Evolutionary conservation across 2,329 filamentous ascomycete genomes (phyloP).

Genomic region (Fusarium buxicola): DNA sequence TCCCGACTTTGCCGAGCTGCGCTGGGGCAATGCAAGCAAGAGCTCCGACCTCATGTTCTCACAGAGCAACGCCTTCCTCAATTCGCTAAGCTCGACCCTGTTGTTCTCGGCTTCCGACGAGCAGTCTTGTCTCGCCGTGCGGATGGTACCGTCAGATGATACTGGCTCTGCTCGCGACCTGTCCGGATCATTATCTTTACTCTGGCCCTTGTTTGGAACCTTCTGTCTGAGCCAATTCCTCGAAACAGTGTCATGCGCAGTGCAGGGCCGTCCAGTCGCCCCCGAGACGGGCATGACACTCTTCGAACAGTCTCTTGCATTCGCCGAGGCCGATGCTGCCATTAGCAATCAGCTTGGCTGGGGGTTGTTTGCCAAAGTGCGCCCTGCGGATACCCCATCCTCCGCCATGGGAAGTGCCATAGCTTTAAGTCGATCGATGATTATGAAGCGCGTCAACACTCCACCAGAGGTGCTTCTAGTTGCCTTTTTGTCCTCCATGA

Average conservation of each 20-base stretch:
- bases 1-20: constrained; percentile 74
- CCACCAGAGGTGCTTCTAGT: constrained; percentile 90
- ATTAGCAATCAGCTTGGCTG: constrained; percentile 83
- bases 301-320: constrained; percentile 95
- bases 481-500: constrained; percentile 87
- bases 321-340: constrained; percentile 93
- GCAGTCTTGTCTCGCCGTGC: constrained; percentile 78
- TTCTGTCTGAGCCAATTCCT: constrained; percentile 84
- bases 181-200: constrained; percentile 80
- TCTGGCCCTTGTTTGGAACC: constrained; percentile 81
- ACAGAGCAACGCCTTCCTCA: constrained; percentile 75
- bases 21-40: constrained; percentile 76
- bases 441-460: constrained; percentile 85
- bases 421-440: constrained; percentile 70
- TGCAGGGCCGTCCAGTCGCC: constrained; percentile 83
- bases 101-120: constrained; percentile 80
- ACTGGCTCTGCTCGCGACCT: constrained; percentile 65
- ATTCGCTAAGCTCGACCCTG: constrained; percentile 76
- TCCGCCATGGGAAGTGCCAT: constrained; percentile 50
- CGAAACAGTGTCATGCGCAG: constrained; percentile 87
- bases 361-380: constrained; percentile 67
- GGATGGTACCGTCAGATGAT: constrained; percentile 72
- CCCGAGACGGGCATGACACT: constrained; percentile 96
- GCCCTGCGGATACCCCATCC: constrained; percentile 48
- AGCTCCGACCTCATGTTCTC: constrained; percentile 76